A percentile compares a stretch with the other conserved stretches of the same genome.
phyloP scores from a whole-genome alignment of 2,329 filamentous ascomycete species.

The Talaromyces sp. region DNA sequence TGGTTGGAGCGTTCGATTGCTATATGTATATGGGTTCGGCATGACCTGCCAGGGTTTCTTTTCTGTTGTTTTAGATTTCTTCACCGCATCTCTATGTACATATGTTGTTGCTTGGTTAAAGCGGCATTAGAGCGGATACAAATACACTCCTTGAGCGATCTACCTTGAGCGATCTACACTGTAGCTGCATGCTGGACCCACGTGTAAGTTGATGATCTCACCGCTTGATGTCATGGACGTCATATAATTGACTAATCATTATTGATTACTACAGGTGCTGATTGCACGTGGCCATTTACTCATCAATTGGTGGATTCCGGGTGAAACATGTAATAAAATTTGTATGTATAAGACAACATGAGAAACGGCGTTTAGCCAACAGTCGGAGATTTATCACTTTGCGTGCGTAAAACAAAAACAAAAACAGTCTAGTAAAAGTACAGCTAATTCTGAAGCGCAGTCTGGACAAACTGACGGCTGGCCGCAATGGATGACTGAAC shows the following conservation, averaged over 20 bases:
- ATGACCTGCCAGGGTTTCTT: background rate
- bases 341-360: background rate
- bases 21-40: background rate
- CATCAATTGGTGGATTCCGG: background rate
- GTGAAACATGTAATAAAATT: background rate
- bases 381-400: background rate
- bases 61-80: background rate
- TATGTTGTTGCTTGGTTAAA: background rate
- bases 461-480: background rate
- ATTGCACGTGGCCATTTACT: background rate
- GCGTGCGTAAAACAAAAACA: background rate
- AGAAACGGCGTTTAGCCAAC: background rate
- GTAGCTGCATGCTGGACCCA: background rate
- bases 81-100: background rate
- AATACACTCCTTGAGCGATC: background rate
- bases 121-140: background rate
- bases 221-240: too few relatives aligned
- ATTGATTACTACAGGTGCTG: too few relatives aligned
- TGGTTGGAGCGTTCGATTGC: background rate
- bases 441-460: background rate
- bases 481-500: slow-evolving; percentile 1
- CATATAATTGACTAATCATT: too few relatives aligned
- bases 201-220: background rate
- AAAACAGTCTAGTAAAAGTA: background rate
- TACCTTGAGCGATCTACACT: background rate